phyloP scores from a whole-genome alignment of 1,284 basidiomycete genomes.

The Boletus albobrunnescens region DNA sequence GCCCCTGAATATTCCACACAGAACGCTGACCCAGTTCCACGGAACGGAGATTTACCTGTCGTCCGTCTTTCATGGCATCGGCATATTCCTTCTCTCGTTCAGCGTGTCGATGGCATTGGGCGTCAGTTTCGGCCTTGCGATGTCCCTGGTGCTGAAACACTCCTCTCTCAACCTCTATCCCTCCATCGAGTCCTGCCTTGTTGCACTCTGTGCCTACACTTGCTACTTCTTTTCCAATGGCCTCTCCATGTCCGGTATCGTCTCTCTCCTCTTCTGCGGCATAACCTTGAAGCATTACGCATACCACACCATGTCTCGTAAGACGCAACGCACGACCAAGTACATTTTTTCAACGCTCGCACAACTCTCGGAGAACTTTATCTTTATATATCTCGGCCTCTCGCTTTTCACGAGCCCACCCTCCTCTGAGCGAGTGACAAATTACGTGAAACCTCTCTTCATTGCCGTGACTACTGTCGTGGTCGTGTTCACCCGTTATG shows the following conservation, averaged over 20 bases:
- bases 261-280: conserved; percentile 96
- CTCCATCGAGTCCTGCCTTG: conserved; percentile 90
- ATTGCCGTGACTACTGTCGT: conserved; percentile 87
- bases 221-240: conserved; percentile 99
- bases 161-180: conserved; percentile 86
- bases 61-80: conserved; percentile 91
- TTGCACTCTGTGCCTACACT: conserved; percentile 92
- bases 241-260: conserved; percentile 93
- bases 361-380: conserved; percentile 97
- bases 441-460: conserved; percentile 94
- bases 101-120: conserved; percentile 91
- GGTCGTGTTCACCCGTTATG: conserved; percentile 92
- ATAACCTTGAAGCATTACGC: conserved; percentile 99
- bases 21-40: conserved; percentile 90
- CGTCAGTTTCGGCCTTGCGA: conserved; percentile 83
- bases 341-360: conserved; percentile 93
- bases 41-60: conserved; percentile 84
- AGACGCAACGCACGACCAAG: conserved; percentile 93
- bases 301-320: conserved; percentile 96
- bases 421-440: conserved; percentile 65
- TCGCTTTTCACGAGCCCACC: conserved; percentile 88
- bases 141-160: conserved; percentile 94
- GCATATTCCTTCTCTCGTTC: conserved; percentile 96
- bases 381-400: conserved; percentile 98
- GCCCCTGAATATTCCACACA: conserved; percentile 33